Conservation (phyloP, 768 basidiomycete species). For the Dioszegia crocea region DNA sequence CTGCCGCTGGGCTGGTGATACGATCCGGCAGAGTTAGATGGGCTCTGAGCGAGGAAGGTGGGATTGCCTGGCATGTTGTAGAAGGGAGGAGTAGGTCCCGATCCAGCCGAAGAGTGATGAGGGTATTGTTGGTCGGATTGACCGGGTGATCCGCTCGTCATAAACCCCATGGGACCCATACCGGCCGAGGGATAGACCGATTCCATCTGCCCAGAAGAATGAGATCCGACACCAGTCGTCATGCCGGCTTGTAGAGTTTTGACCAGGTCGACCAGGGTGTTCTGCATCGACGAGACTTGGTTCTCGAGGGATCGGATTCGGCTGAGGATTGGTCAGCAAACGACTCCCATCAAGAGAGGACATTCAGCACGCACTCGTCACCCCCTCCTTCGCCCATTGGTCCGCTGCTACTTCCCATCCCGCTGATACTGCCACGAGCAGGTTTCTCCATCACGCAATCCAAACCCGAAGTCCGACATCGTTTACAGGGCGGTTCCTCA, state of each 20-base stretch:
- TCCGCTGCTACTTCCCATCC: not conserved
- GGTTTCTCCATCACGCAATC: constrained; percentile 96
- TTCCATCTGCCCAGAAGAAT: constrained; percentile 14
- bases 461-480: constrained; percentile 81
- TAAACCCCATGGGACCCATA: not conserved
- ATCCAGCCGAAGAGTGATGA: constrained; percentile 9
- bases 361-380: constrained; percentile 35
- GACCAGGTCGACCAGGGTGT: constrained; percentile 72
- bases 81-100: constrained; percentile 13
- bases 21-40: constrained; percentile 1
- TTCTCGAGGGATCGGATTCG: constrained; percentile 84
- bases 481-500: constrained; percentile 92
- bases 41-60: constrained; percentile 4
- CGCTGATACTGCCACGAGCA: constrained; percentile 50
- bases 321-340: constrained; percentile 51
- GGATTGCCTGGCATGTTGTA: constrained; percentile 1
- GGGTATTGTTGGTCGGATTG: not conserved
- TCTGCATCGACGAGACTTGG: constrained; percentile 78
- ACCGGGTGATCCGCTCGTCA: not conserved
- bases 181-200: not conserved
- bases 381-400: constrained; percentile 16
- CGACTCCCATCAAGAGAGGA: too few relatives aligned
- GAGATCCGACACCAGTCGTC: constrained; percentile 9
- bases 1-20: not conserved
- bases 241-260: constrained; percentile 61